phyloP scores from a whole-genome alignment of 768 basidiomycete species.

The Calvatia gigantea region DNA sequence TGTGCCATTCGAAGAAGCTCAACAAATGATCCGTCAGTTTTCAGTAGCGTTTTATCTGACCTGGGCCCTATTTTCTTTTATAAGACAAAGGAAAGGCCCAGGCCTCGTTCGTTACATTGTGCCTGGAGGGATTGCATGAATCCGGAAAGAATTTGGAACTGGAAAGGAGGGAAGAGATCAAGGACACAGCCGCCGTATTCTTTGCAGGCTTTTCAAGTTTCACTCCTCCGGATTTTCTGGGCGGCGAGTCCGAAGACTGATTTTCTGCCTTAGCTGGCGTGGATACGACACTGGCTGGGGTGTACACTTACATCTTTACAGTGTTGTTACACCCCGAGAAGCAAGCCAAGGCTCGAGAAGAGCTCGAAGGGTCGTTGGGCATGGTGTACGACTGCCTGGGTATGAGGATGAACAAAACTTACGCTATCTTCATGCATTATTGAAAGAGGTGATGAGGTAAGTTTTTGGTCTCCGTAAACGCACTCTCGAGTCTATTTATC shows the following conservation, averaged over 20 bases:
- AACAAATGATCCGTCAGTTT: constrained; percentile 6
- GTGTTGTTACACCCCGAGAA: constrained; percentile 9
- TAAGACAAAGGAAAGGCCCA: background rate
- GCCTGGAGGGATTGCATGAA: constrained; percentile 14
- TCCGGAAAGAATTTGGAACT: constrained; percentile 7
- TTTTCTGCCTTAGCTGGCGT: background rate
- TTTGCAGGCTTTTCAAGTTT: constrained; percentile 13
- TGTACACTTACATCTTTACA: constrained; percentile 34
- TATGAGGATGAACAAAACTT: constrained; percentile 18
- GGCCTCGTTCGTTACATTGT: constrained; percentile 16
- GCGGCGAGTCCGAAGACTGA: background rate
- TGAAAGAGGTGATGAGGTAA: no score
- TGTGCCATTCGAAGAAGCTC: constrained; percentile 25
- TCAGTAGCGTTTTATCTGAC: background rate
- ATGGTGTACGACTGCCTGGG: constrained; percentile 5
- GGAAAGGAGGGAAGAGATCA: constrained; percentile 10
- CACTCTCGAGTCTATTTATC: background rate
- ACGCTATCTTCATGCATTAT: constrained; percentile 21
- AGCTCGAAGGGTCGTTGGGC: constrained; percentile 16
- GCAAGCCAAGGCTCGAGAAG: constrained; percentile 11
- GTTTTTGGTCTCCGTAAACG: background rate
- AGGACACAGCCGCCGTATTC: constrained; percentile 17
- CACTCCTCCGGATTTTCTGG: no score
- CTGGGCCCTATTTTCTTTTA: background rate
- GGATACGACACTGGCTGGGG: constrained; percentile 26